A percentile compares a stretch with the other conserved stretches of the same genome.
These are phyloP conservation scores for Sarcocystis neurona DNA, from an alignment of 169 alveolate species.

Conservation along the genomic window DNA sequence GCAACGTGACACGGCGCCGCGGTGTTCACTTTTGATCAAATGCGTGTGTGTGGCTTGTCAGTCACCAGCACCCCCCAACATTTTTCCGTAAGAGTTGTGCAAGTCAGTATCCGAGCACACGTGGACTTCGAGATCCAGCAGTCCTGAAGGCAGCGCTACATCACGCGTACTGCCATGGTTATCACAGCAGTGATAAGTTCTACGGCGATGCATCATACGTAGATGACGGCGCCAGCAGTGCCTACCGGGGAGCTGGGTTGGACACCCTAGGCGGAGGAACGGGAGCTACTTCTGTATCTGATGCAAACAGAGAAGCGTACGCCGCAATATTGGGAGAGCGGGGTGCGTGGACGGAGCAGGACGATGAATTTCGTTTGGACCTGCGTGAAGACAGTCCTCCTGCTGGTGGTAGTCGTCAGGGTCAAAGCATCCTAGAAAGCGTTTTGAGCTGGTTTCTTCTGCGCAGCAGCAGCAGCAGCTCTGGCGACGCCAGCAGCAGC, in stretches of 20 bases:
- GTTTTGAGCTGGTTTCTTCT: no score
- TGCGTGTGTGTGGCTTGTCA: not conserved
- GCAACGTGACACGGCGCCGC: no score
- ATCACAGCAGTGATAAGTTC: not conserved
- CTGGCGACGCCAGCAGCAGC: not conserved
- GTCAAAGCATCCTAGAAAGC: no score
- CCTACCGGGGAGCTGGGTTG: conserved; percentile 1
- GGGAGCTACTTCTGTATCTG: not conserved
- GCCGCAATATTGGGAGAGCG: conserved; percentile 11
- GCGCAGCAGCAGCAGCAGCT: no score
- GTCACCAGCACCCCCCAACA: conserved; percentile 16
- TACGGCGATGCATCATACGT: not conserved
- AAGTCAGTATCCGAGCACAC: conserved; percentile 6
- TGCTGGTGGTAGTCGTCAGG: no score
- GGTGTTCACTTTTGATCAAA: no score
- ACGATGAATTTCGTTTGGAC: not conserved
- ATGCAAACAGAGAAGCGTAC: not conserved
- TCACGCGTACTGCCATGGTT: conserved; percentile 13
- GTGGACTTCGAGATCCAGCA: not conserved
- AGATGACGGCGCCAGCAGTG: not conserved
- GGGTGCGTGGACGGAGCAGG: not conserved
- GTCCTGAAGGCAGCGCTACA: conserved; percentile 29
- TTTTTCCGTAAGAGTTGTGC: conserved; percentile 40
- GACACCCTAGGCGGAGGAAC: not conserved
- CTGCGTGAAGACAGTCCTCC: not conserved